Percentiles rank a stretch among this genome's conserved stretches.
These are phyloP conservation scores for Pseudoscleropodium purum DNA, from an alignment of 225 moss, liverwort and hornwort species.

Conservation along the genomic window DNA sequence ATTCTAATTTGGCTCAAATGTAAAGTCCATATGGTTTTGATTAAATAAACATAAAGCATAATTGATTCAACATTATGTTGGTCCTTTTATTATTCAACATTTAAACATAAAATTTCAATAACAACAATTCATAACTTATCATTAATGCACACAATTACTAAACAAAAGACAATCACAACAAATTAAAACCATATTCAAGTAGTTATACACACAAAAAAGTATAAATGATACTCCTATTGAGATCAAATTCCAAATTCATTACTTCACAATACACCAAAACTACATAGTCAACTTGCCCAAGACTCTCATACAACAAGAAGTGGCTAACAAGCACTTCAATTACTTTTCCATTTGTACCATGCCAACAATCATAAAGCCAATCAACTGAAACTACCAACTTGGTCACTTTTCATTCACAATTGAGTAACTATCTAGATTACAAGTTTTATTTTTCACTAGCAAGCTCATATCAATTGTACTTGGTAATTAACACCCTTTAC, in stretches of 20 bases:
- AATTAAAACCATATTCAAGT: not conserved
- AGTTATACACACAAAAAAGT: too few relatives aligned
- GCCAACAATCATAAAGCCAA: not conserved
- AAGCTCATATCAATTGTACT: not conserved
- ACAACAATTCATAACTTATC: not conserved
- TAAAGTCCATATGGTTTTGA: too few relatives aligned
- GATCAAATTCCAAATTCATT: not conserved
- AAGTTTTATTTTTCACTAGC: too few relatives aligned
- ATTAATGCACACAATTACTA: not conserved
- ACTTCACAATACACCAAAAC: not conserved
- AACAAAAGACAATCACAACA: not conserved
- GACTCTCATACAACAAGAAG: rapidly evolving
- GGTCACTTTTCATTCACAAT: not conserved
- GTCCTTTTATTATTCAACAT: rapidly evolving
- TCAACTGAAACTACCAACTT: not conserved
- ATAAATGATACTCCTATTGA: not conserved
- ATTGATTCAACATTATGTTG: not conserved
- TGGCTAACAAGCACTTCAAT: rapidly evolving
- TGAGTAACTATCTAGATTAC: not conserved
- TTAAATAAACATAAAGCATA: not conserved
- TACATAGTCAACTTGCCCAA: rapidly evolving
- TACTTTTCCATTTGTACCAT: not conserved
- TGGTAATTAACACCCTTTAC: not conserved
- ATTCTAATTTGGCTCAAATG: too few relatives aligned
- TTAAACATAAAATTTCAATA: not conserved